phyloP scores from a whole-genome alignment of 192 early-diverging fungal genomes.

The Jimgerdemannia lactiflua region DNA sequence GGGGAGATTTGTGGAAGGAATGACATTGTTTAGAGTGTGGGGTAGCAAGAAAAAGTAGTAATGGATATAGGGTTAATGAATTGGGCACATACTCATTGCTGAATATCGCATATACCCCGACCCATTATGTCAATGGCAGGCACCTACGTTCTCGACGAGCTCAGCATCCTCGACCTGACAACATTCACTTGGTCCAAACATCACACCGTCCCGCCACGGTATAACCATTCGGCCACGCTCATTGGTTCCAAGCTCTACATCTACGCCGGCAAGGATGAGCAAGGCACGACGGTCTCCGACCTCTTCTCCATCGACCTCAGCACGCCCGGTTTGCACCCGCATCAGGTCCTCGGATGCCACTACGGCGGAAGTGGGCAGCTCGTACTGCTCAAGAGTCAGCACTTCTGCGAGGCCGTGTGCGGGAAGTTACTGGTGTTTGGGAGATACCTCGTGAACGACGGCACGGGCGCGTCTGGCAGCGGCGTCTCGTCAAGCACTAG shows the following conservation, averaged over 20 bases:
- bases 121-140: conserved; percentile 13
- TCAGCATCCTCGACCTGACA: conserved; percentile 56
- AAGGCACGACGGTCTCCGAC: conserved; percentile 47
- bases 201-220: conserved; percentile 41
- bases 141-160: conserved; percentile 48
- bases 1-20: too few relatives aligned
- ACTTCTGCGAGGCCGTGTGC: conserved; percentile 55
- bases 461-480: conserved; percentile 8
- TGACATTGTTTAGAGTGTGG: too few relatives aligned
- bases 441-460: conserved; percentile 34
- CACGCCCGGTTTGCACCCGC: conserved; percentile 31
- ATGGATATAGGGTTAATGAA: too few relatives aligned
- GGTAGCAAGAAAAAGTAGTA: too few relatives aligned
- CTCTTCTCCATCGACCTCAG: conserved; percentile 50
- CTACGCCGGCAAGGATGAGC: conserved; percentile 55
- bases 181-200: conserved; percentile 52
- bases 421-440: conserved; percentile 53
- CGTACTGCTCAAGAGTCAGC: conserved; percentile 53
- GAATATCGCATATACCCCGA: neutral
- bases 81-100: too few relatives aligned
- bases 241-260: conserved; percentile 56
- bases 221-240: conserved; percentile 54
- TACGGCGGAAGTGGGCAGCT: conserved; percentile 37
- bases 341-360: conserved; percentile 26
- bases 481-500: conserved; percentile 2